These are phyloP conservation scores for Phytophthora sp. DNA, from an alignment of 352 stramenopile species.

Conservation along the genomic window DNA sequence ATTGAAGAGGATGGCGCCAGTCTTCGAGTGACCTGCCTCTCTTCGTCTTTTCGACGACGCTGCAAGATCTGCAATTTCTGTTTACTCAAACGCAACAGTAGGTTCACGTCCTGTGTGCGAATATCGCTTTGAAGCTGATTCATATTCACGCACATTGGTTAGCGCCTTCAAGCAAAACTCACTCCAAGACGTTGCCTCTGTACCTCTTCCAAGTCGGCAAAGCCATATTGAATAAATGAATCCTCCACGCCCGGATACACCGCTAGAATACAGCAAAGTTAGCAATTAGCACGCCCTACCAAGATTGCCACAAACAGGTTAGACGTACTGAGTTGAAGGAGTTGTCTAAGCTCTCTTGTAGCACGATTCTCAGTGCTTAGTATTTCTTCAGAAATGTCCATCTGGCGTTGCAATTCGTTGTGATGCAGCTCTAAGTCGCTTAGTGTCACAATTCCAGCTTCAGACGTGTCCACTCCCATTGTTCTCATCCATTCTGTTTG, in stretches of 20 bases:
- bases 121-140: slow-evolving; percentile 38
- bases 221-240: slow-evolving; percentile 21
- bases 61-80: slow-evolving; percentile 34
- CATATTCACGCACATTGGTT: slow-evolving; percentile 1
- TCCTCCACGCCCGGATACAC: slow-evolving; percentile 27
- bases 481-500: slow-evolving; percentile 2
- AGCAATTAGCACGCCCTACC: background rate
- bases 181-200: background rate
- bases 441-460: background rate
- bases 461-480: background rate
- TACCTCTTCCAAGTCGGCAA: slow-evolving; percentile 33
- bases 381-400: slow-evolving; percentile 23
- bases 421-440: slow-evolving; percentile 18
- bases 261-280: slow-evolving; percentile 7
- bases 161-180: background rate
- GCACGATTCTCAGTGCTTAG: slow-evolving; percentile 15
- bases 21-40: slow-evolving; percentile 7
- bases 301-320: background rate
- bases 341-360: slow-evolving; percentile 25
- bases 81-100: slow-evolving; percentile 27
- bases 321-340: slow-evolving; percentile 33
- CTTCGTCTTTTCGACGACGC: slow-evolving; percentile 27
- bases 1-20: slow-evolving; percentile 21
- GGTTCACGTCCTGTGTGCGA: slow-evolving; percentile 24
- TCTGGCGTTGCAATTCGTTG: slow-evolving; percentile 14